Percentiles rank a stretch among this genome's conserved stretches.
These are phyloP conservation scores for Phoma sp. DNA, from an alignment of 2,329 filamentous ascomycete genomes.

Conservation along the genomic window DNA sequence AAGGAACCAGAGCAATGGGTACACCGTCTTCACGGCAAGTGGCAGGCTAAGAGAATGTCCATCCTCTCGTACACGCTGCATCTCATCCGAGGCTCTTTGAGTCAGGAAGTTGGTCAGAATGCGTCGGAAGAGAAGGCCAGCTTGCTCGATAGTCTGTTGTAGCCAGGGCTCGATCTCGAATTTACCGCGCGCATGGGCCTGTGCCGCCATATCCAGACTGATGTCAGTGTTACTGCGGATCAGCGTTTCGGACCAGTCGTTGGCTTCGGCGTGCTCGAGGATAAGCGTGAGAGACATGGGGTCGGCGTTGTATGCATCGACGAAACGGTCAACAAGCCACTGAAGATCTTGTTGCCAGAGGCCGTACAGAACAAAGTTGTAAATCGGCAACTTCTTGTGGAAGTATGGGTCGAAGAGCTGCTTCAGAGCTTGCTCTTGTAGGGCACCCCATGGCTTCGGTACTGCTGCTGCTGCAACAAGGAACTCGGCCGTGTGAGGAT, in stretches of 20 bases:
- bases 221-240: conserved; percentile 82
- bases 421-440: conserved; percentile 77
- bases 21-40: conserved; percentile 84
- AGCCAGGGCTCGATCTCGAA: conserved; percentile 85
- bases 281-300: conserved; percentile 73
- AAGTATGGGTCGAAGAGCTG: conserved; percentile 86
- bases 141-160: conserved; percentile 69
- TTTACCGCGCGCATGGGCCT: conserved; percentile 81
- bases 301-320: conserved; percentile 76
- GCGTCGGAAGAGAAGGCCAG: conserved; percentile 71
- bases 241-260: conserved; percentile 84
- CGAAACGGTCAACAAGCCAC: conserved; percentile 83
- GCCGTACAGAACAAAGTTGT: conserved; percentile 88
- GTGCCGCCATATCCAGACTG: conserved; percentile 83
- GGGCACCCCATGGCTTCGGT: conserved; percentile 76
- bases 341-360: conserved; percentile 89
- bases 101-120: conserved; percentile 81
- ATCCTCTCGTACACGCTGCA: conserved; percentile 76
- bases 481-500: conserved; percentile 79
- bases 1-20: conserved; percentile 78
- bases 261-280: conserved; percentile 80
- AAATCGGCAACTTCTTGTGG: conserved; percentile 76
- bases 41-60: conserved; percentile 72
- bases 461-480: conserved; percentile 80
- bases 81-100: conserved; percentile 84